phyloP scores from a whole-genome alignment of 805 yeast species.

The Hermanozyma aechmeae region DNA sequence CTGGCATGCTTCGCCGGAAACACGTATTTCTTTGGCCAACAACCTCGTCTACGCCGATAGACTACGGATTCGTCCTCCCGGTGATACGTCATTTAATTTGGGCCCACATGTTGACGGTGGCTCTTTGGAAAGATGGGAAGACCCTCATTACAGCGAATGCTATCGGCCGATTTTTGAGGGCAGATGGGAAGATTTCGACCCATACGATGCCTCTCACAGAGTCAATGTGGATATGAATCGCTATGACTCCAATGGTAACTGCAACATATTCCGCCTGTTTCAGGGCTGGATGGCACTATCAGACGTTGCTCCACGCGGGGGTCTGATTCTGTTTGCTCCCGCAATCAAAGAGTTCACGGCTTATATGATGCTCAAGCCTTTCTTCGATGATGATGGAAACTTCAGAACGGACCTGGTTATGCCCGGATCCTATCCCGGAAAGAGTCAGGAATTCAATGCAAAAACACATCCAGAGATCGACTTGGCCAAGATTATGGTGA shows the following conservation, averaged over 20 bases:
- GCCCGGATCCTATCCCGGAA: conserved; percentile 31
- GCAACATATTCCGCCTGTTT: conserved; percentile 30
- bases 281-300: conserved; percentile 38
- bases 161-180: conserved; percentile 29
- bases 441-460: conserved; percentile 21
- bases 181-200: conserved; percentile 34
- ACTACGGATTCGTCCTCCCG: conserved; percentile 31
- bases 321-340: conserved; percentile 30
- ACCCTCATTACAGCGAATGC: conserved; percentile 23
- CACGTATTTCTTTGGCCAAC: conserved; percentile 17
- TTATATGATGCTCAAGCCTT: conserved; percentile 31
- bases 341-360: conserved; percentile 25
- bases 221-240: conserved; percentile 22
- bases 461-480: conserved; percentile 25
- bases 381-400: conserved; percentile 24
- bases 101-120: conserved; percentile 36
- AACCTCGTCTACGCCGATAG: conserved; percentile 35
- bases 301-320: conserved; percentile 25
- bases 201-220: conserved; percentile 25
- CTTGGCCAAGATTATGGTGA: conserved; percentile 19
- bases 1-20: conserved; percentile 18
- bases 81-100: conserved; percentile 18
- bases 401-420: conserved; percentile 21
- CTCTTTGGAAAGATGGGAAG: conserved; percentile 39
- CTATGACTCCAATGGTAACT: conserved; percentile 15